These are phyloP conservation scores for Ochetophila trinervis DNA, from an alignment of 306 rosid species.

Conservation along the genomic window DNA sequence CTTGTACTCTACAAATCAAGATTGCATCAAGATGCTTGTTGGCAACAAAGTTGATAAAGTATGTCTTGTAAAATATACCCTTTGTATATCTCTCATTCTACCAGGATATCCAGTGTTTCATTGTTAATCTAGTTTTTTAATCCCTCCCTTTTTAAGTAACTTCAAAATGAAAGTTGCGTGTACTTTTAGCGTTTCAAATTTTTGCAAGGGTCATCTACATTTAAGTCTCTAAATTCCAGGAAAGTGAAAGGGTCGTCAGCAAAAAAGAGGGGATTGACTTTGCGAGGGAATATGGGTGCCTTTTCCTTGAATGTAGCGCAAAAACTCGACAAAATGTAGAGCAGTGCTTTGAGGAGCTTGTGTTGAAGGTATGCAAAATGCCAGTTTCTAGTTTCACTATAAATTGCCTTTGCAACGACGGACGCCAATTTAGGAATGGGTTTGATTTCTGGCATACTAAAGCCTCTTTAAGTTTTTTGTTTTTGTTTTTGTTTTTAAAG, in stretches of 20 bases:
- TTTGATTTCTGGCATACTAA: neutral
- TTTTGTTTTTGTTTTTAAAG: neutral
- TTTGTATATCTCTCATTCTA: neutral
- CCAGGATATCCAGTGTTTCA: no score
- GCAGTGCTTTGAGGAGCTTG: slow-evolving; percentile 80
- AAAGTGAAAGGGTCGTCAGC: slow-evolving; percentile 68
- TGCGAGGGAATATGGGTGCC: slow-evolving; percentile 76
- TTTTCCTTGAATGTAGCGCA: slow-evolving; percentile 72
- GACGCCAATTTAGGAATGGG: neutral
- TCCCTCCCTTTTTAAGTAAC: neutral
- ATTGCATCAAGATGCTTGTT: slow-evolving; percentile 80
- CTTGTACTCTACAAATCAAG: slow-evolving; percentile 69
- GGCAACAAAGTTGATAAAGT: slow-evolving; percentile 83
- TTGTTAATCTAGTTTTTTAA: no score
- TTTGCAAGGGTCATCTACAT: neutral
- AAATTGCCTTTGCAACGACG: neutral
- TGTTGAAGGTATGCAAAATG: slow-evolving; percentile 49
- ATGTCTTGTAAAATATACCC: neutral
- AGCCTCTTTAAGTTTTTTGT: neutral
- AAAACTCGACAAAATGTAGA: slow-evolving; percentile 72
- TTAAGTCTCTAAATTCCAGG: slow-evolving; percentile 33
- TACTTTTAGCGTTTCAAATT: neutral
- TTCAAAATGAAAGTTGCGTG: slow-evolving; percentile 1
- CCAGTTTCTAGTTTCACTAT: neutral
- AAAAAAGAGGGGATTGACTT: slow-evolving; percentile 67